A percentile compares a stretch with the other conserved stretches of the same genome.
Conservation (phyloP, 2,329 filamentous ascomycete genomes). For the Aspergillus sp. region DNA sequence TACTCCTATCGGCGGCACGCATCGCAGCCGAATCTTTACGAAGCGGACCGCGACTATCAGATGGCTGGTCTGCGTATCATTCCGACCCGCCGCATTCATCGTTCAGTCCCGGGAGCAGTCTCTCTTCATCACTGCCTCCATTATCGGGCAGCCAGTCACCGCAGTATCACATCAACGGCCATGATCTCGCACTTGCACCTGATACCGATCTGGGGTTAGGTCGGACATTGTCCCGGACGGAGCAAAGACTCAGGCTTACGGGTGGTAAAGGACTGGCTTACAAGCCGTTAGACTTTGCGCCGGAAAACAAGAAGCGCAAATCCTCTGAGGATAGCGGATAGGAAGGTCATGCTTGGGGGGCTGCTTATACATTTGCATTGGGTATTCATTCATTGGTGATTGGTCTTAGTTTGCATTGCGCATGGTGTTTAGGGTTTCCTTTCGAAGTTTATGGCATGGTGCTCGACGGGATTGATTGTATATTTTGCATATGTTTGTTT, state of each 20-base stretch:
- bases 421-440: no score
- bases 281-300: conserved; percentile 28
- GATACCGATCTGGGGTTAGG: conserved; percentile 31
- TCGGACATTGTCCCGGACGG: conserved; percentile 35
- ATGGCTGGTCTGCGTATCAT: conserved; percentile 14
- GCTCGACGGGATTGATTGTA: no score
- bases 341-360: neutral
- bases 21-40: conserved; percentile 34
- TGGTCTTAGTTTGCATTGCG: no score
- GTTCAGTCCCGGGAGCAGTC: conserved; percentile 19
- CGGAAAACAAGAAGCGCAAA: conserved; percentile 10
- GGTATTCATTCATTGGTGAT: no score
- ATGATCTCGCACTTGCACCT: conserved; percentile 35
- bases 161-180: conserved; percentile 28
- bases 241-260: conserved; percentile 35
- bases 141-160: conserved; percentile 22
- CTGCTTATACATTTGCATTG: no score
- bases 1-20: conserved; percentile 34
- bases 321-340: conserved; percentile 2
- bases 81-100: conserved; percentile 16
- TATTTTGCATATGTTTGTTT: no score
- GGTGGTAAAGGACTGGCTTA: conserved; percentile 38
- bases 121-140: conserved; percentile 14
- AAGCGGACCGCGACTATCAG: conserved; percentile 27
- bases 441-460: no score